Evolutionary conservation across 2,329 filamentous ascomycete species (phyloP), one percentile per base, ranked within the genome.

Genomic region (Botryosphaeria dothidea): DNA sequence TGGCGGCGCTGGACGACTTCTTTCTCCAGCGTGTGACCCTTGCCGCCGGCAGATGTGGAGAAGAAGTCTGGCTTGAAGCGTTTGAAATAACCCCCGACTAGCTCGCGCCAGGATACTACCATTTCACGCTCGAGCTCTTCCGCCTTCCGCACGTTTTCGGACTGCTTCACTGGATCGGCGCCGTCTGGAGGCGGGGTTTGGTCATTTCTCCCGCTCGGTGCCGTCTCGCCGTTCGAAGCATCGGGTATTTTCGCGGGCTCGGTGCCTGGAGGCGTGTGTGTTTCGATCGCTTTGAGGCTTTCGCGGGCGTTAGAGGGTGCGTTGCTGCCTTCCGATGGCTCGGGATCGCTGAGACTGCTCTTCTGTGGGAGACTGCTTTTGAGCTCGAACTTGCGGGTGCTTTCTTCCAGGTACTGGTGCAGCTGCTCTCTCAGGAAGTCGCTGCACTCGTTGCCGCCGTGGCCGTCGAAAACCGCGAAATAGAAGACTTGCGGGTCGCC

Each of bases 401-500:
- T 87, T 69, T 92, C 85, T 77, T 99, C 94, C 38, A 99, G 88
- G 75, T 97, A 98, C 9, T 87, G 86, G 75, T 97, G 95, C 66
- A 99, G 80, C 73, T 91, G 87, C 66, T 97, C 92, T 65, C 89
- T 85, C 69, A 98, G 78, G 71, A 97, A 98, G 19, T 90, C 88
- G 66, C 92, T 93, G 77, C 95, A 98, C 75, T 97, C 91, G 21
- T 83, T 86, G 21, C 95, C 95, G 9, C 95, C 95, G 79, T 99
- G 95, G 2, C 95, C 95, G 77, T 99, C 95, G 73, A 98, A 99
- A 1, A 98, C 89, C 1, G 87, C 93, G 83, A 97, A 99, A 78
- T 98, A 99, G 78, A 99, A 99, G 36, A 98, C 90, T 75, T 98
- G 94, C 1, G 94, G 94, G 74, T 98, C 94, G 2, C 94, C 94